Base-by-base conservation (phyloP, 306 rosid species). In the Cucurbita argyrosperma region DNA sequence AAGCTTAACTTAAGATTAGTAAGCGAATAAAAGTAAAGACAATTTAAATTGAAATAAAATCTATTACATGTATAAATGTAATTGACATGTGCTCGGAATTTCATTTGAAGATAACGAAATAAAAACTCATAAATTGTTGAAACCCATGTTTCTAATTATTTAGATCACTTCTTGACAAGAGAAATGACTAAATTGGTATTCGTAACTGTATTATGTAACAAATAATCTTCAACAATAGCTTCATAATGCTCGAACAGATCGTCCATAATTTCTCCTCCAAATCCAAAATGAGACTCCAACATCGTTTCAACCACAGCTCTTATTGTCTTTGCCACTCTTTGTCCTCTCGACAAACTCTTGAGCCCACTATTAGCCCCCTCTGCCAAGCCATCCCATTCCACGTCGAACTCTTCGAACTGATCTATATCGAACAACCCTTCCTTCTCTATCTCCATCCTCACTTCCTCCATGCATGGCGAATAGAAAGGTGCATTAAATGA, bases 251-350 rank as follows among this genome's bases (percentile, higher is more conserved):
- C 40, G 71, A 93, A 93, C 4, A 93, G 66, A 0, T 73, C 84
- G 59, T 93, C 96, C 79, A 90, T 82, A 6, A 84, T 75, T 5
- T 80, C 75, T 14, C 68, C 54, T 0, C 92, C 98, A 23, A 90
- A 87, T 0, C 94, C 98, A 35, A 90, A 89, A 23, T 93, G 96
- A 8, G 80, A 63, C 57, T 81, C 89, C 16, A 93, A 11, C 92
- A 89, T 85, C 0, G 98, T 78, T 80, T 90, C 98, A 15, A 85
- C 84, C 68, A 85, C 98, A 0, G 96, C 98, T 72, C 96, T 82
- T 19, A 87, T 6, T 45, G 82, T 79, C 49, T 85, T 79, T 1
- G 90, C 88, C 81, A 88, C 84, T 35, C 79, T 37, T 18, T 71
- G 69, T 8, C 90, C 92, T 10, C 88, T 82, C 3, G 75, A 19